phyloP scores from a whole-genome alignment of 345 rosid species.

The Populus davidiana region DNA sequence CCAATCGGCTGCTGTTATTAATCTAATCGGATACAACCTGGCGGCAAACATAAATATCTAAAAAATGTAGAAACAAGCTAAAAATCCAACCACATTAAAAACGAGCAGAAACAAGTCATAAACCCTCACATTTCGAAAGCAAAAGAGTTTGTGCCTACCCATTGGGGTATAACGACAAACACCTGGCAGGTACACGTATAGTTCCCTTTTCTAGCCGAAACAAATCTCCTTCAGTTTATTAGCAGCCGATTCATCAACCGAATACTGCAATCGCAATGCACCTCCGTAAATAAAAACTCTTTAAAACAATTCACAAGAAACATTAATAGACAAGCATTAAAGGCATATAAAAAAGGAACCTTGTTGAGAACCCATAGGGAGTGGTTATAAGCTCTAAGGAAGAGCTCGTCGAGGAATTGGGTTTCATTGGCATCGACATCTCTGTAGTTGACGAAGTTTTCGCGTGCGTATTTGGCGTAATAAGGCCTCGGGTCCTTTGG shows the following conservation, averaged over 20 bases:
- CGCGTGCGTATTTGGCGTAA: slow-evolving; percentile 88
- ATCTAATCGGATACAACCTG: not conserved
- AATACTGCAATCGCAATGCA: slow-evolving; percentile 48
- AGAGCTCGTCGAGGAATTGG: slow-evolving; percentile 70
- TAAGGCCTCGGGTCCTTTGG: slow-evolving; percentile 76
- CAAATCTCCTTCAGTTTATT: slow-evolving; percentile 54
- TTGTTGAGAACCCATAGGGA: slow-evolving; percentile 91
- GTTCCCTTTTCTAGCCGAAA: slow-evolving; percentile 18
- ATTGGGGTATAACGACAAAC: slow-evolving; percentile 46
- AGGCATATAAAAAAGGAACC: slow-evolving; percentile 29
- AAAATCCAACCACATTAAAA: not conserved
- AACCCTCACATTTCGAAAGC: not conserved
- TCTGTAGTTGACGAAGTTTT: slow-evolving; percentile 82
- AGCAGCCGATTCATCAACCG: slow-evolving; percentile 73
- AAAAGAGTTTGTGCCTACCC: not conserved
- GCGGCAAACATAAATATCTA: not conserved
- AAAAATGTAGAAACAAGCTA: not conserved
- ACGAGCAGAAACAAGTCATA: not conserved
- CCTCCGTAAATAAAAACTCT: not conserved
- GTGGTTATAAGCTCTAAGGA: slow-evolving; percentile 75
- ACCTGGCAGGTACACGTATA: slow-evolving; percentile 19
- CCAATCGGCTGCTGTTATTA: not conserved
- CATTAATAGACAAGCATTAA: not conserved
- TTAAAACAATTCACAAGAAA: not conserved
- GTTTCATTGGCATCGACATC: slow-evolving; percentile 60